A percentile compares a stretch with the other conserved stretches of the same genome.
phyloP scores from a whole-genome alignment of 805 yeast genomes.

The Sugiyamaella smithiae region DNA sequence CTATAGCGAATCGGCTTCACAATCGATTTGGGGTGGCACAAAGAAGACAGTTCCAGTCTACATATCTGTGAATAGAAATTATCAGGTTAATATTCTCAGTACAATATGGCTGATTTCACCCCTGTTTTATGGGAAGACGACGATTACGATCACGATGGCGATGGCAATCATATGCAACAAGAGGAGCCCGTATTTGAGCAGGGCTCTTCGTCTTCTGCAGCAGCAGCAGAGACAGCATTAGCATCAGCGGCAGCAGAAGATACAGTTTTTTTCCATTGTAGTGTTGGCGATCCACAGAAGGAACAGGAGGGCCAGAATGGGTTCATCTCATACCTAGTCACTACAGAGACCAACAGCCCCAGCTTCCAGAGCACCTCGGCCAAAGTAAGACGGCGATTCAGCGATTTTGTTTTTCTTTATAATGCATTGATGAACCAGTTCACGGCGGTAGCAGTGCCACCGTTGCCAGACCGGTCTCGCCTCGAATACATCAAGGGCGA shows the following conservation, averaged over 20 bases:
- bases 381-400: constrained; percentile 72
- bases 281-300: constrained; percentile 59
- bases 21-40: no score
- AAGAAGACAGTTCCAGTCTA: no score
- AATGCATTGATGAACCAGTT: constrained; percentile 71
- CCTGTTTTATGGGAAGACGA: constrained; percentile 14
- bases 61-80: no score
- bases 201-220: constrained; percentile 1
- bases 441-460: constrained; percentile 87
- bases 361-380: constrained; percentile 46
- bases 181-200: background rate
- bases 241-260: background rate
- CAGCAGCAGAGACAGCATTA: background rate
- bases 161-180: background rate
- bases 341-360: constrained; percentile 62
- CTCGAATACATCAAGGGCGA: constrained; percentile 93
- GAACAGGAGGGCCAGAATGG: constrained; percentile 75
- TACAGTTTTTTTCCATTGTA: constrained; percentile 36
- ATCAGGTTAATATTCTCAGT: no score
- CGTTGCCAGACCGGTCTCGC: constrained; percentile 88
- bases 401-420: constrained; percentile 79
- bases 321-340: constrained; percentile 68
- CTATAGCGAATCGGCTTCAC: no score
- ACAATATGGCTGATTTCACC: constrained; percentile 14
- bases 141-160: constrained; percentile 1